These are phyloP conservation scores for Beta vulgaris DNA, from an alignment of 148 eudicot genomes.

Conservation along the genomic window DNA sequence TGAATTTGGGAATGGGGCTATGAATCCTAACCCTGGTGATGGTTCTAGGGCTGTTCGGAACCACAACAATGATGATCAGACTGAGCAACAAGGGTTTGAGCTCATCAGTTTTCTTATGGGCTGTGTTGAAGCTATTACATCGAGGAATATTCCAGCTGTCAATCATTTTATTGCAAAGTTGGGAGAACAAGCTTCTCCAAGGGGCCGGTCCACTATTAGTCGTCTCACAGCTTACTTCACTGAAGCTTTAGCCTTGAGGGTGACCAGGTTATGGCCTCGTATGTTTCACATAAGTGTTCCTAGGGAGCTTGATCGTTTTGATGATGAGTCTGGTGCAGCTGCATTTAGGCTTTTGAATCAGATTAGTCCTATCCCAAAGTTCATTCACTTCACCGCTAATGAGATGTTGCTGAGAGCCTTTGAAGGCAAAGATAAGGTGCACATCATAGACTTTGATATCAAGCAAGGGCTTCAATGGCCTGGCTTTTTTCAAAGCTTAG, in stretches of 20 bases:
- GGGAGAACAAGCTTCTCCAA: conserved; percentile 86
- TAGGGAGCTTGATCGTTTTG: conserved; percentile 63
- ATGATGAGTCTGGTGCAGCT: conserved; percentile 52
- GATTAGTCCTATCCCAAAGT: conserved; percentile 77
- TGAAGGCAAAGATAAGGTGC: conserved; percentile 80
- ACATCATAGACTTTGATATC: conserved; percentile 84
- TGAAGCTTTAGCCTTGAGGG: conserved; percentile 75
- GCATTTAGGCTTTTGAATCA: conserved; percentile 79
- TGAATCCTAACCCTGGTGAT: conserved; percentile 40
- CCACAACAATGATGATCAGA: conserved; percentile 31
- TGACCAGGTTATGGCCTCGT: conserved; percentile 75
- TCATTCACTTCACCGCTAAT: conserved; percentile 87
- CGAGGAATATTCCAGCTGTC: conserved; percentile 52
- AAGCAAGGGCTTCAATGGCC: conserved; percentile 99
- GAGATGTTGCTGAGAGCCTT: conserved; percentile 84
- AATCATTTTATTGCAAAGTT: conserved; percentile 60
- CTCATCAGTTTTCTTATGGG: conserved; percentile 61
- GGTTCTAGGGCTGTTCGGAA: conserved; percentile 31
- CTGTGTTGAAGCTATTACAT: conserved; percentile 63
- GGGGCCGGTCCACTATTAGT: conserved; percentile 53
- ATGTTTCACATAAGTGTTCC: conserved; percentile 62
- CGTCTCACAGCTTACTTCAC: conserved; percentile 82
- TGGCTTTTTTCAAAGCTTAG: conserved; percentile 75
- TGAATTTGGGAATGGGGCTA: conserved; percentile 69
- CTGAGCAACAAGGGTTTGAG: conserved; percentile 66